phyloP scores from a whole-genome alignment of 176 grass and related monocot species.

The Luzula sylvatica region DNA sequence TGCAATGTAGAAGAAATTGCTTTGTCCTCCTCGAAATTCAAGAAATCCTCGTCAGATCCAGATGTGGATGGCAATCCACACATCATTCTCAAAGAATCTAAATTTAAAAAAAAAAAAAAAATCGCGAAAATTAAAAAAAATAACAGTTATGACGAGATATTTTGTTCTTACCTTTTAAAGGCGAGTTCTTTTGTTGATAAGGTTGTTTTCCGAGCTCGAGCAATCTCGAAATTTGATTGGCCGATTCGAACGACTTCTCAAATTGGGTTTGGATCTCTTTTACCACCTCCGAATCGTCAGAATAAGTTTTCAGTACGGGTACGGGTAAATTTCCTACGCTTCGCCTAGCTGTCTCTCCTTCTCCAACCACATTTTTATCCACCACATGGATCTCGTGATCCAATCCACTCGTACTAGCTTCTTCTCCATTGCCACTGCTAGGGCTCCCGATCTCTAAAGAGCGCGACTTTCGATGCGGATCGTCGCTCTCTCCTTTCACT shows the following conservation, averaged over 20 bases:
- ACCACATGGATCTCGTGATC: constrained; percentile 79
- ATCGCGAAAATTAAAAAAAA: not conserved
- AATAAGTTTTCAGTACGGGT: constrained; percentile 34
- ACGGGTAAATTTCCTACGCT: constrained; percentile 30
- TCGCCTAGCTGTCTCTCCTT: constrained; percentile 35
- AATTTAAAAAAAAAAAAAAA: not conserved
- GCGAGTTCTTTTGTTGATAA: constrained; percentile 74
- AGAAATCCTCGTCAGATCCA: constrained; percentile 39
- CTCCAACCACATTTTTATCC: constrained; percentile 68
- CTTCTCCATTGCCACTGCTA: not conserved
- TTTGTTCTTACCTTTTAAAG: constrained; percentile 49
- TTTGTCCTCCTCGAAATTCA: constrained; percentile 64
- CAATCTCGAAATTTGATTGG: constrained; percentile 60
- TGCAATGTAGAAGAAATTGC: constrained; percentile 89
- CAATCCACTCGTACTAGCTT: constrained; percentile 27
- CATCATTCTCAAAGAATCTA: constrained; percentile 69
- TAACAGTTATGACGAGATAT: not conserved
- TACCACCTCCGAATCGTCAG: constrained; percentile 57
- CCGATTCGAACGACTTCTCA: constrained; percentile 57
- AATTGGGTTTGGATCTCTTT: constrained; percentile 78
- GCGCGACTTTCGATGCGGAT: constrained; percentile 40
- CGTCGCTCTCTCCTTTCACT: constrained; percentile 37
- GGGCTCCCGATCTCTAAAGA: constrained; percentile 29
- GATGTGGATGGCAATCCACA: constrained; percentile 54
- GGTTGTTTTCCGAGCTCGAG: constrained; percentile 93